Evolutionary conservation across 2,329 filamentous ascomycete genomes (phyloP), one percentile per base, ranked within the genome.

Genomic region (Colletotrichum simmondsii): DNA sequence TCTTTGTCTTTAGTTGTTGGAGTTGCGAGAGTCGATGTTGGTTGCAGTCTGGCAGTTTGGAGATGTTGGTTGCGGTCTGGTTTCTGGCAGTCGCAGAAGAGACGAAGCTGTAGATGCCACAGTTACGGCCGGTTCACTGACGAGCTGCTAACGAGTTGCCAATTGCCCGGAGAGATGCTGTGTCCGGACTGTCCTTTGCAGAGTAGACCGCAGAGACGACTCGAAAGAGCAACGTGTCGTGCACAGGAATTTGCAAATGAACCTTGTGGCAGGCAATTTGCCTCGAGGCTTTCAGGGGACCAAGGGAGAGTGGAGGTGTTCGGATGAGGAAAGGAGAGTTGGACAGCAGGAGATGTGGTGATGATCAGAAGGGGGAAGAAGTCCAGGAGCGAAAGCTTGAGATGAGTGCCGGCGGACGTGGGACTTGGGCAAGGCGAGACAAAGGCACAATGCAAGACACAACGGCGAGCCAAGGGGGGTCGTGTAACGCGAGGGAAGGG

Each of bases 231-330:
- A 46, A 46, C 24, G 19, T 46, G 52, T 57, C 14, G 54, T 16
- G 52, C 24, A 24, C 57, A 14, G 32, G 26, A 26, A 56, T 56
- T 24, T 28, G 24, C 26, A 26, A 26, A 56, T 56, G 24, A 24
- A 26, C 22, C 26, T 56, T 53, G 46, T 28, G 37, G 30, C 42
- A 14, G n/a, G 24, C 46, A 37, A 54, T 24, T 28, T 64, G 16
- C 8, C 22, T 54, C 37, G 37, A 42, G 42, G 42, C 42, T 49
- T 56, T 42, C 24, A 2, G 22, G 32, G 28, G n/a, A 16, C 22
- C 14, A n/a, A 42, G n/a, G n/a, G 19, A 52, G 22, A 56, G 16
- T 30, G 24, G n/a, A 59, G 37, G 60, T 65, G 37, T 70, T 65
- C 53, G 42, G 61, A 66, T 46, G 61, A 42, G 12, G 30, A 59